Evolutionary conservation across 257 asterid species (phyloP).

Genomic region (Fraxinus excelsior): DNA sequence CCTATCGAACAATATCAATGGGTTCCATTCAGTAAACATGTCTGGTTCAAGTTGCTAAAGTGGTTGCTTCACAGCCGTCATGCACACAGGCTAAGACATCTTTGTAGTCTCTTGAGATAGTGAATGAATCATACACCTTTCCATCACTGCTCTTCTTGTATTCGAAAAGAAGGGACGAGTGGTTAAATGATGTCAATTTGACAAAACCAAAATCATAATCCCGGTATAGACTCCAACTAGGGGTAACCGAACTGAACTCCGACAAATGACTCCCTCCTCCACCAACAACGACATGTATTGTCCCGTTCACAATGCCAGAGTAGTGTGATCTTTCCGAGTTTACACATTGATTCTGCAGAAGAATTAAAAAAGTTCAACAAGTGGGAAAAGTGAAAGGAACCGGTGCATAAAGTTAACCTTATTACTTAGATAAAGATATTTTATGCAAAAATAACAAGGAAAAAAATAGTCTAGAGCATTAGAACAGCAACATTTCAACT

Average conservation of each 20-base stretch:
- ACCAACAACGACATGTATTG: conserved; percentile 54
- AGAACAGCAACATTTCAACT: neutral
- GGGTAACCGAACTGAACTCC: conserved; percentile 30
- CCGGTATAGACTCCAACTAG: conserved; percentile 57
- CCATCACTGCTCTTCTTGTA: conserved; percentile 8
- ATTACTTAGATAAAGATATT: too few relatives aligned
- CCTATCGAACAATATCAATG: neutral
- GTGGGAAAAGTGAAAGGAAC: neutral
- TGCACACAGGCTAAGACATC: conserved; percentile 63
- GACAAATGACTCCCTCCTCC: conserved; percentile 49
- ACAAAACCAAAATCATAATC: conserved; percentile 40
- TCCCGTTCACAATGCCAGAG: conserved; percentile 63
- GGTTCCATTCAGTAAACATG: neutral
- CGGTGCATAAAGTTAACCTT: neutral
- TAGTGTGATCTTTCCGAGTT: conserved; percentile 47
- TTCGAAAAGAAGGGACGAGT: neutral
- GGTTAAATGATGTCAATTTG: neutral
- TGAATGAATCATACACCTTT: neutral
- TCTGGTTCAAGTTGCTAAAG: conserved; percentile 30
- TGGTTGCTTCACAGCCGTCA: conserved; percentile 59
- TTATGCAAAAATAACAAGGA: neutral
- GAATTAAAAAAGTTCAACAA: neutral
- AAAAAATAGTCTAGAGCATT: neutral
- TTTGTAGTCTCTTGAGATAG: conserved; percentile 3
- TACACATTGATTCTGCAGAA: conserved; percentile 54